phyloP scores from a whole-genome alignment of 176 grass and related monocot genomes.

The Pharus latifolius region DNA sequence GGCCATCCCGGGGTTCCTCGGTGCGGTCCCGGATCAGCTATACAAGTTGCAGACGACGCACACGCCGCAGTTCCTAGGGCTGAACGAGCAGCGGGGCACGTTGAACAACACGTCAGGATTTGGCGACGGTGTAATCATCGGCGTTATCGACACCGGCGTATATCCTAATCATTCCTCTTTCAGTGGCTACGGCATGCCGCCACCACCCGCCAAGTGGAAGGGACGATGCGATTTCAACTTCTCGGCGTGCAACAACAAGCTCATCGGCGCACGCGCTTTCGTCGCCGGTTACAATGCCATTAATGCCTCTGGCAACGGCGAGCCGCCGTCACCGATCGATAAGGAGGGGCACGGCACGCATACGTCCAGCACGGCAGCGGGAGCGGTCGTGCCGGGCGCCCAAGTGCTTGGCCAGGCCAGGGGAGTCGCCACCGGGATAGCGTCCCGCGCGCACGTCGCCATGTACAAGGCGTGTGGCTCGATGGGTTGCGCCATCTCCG shows the following conservation, averaged over 20 bases:
- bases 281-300: neutral
- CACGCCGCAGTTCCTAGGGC: slow-evolving; percentile 46
- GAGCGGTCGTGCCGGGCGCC: slow-evolving; percentile 22
- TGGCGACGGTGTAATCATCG: slow-evolving; percentile 51
- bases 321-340: slow-evolving; percentile 1
- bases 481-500: neutral
- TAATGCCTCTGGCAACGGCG: neutral
- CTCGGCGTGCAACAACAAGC: slow-evolving; percentile 57
- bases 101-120: neutral
- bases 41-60: slow-evolving; percentile 43
- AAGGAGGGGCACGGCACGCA: slow-evolving; percentile 46
- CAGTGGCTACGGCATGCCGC: slow-evolving; percentile 33
- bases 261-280: slow-evolving; percentile 38
- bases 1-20: slow-evolving; percentile 34
- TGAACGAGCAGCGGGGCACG: neutral
- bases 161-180: slow-evolving; percentile 45
- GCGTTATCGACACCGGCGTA: slow-evolving; percentile 48
- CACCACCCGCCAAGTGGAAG: slow-evolving; percentile 41
- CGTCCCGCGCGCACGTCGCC: slow-evolving; percentile 34
- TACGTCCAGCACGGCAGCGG: slow-evolving; percentile 53
- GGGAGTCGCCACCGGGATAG: slow-evolving; percentile 25
- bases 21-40: slow-evolving; percentile 1
- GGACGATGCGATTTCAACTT: slow-evolving; percentile 37
- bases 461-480: slow-evolving; percentile 36
- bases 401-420: slow-evolving; percentile 22